Evolutionary conservation across 2,329 filamentous ascomycete species (phyloP), one percentile per base, ranked within the genome.

Genomic region (Davidsoniella australis): DNA sequence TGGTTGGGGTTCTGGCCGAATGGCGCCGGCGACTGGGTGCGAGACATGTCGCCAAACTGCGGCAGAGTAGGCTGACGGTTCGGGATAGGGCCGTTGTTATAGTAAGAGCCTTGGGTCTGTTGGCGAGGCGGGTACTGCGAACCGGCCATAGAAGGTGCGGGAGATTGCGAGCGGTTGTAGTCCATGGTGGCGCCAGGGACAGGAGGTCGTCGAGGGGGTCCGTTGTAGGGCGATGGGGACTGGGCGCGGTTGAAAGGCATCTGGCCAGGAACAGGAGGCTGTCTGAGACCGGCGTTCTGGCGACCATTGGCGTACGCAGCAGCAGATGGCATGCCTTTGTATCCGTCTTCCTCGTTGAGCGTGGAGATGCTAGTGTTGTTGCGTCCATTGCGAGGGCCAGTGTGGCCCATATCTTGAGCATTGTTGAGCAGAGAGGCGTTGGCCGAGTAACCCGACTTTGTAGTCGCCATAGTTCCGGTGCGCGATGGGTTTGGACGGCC

Each of bases 381-480:
- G 17, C 45, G 39, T 16, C 37, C 42, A 33, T 17, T 17, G n/a
- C 42, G 38, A 16, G 41, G 18, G 20, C 37, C 42, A 23, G 44
- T 46, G 29, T 47, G 45, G 16, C 52, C 54, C 50, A 55, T 55
- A 5, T 71, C 69, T 29, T 71, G 70, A 5, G 78, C 77, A 52
- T 74, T 68, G 16, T 66, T 63, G 37, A 83, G 63, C 5, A 85
- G 68, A 1, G 82, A 76, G 6, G 75, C 71, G 53, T 80, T 75
- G 2, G 80, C 78, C 10, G 70, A 73, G 58, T 77, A 81, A 26
- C 63, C 64, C 0, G 80, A 80, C 16, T 66, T 65, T 54, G 72
- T 68, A 9, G 51, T 42, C 1, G 36, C 14, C 12, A 20, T 49
- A 0, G 82, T 83, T 47, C 64, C 61, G 63, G 62, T 62, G 60